Percentiles rank a stretch among this genome's conserved stretches.
These are phyloP conservation scores for Cyanidioschyzon merolae DNA, from an alignment of 23 red algal genomes.

Conservation along the genomic window DNA sequence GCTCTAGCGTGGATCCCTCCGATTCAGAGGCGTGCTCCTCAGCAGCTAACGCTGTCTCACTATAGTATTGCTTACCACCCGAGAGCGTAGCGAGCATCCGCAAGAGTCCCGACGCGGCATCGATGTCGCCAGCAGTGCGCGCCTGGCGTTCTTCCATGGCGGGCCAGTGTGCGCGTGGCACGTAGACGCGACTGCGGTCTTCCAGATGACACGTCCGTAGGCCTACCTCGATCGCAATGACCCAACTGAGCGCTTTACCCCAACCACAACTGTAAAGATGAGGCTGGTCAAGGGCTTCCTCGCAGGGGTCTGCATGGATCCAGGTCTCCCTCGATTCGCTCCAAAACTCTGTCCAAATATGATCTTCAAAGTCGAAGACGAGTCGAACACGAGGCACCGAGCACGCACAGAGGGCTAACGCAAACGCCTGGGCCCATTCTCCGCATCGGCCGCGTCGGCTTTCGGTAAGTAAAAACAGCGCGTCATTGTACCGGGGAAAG, in stretches of 20 bases:
- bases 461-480: constrained; percentile 31
- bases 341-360: constrained; percentile 86
- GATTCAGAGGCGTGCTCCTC: not conserved
- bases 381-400: constrained; percentile 37
- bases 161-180: not conserved
- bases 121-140: not conserved
- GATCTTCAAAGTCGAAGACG: constrained; percentile 72
- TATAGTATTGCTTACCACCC: not conserved
- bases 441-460: constrained; percentile 66
- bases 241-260: constrained; percentile 61
- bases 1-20: not conserved
- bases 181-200: constrained; percentile 1
- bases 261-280: constrained; percentile 66
- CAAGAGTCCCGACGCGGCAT: not conserved
- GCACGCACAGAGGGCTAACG: constrained; percentile 30
- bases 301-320: constrained; percentile 80
- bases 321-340: constrained; percentile 27
- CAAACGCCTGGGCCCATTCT: constrained; percentile 86
- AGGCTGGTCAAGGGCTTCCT: constrained; percentile 55
- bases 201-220: not conserved
- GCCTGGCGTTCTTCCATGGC: not conserved
- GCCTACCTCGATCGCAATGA: constrained; percentile 44
- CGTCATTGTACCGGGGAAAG: constrained; percentile 65
- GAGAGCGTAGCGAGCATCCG: not conserved
- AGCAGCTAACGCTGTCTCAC: not conserved